Evolutionary conservation across 345 rosid species (phyloP).

Genomic region (Luvunga scandens): DNA sequence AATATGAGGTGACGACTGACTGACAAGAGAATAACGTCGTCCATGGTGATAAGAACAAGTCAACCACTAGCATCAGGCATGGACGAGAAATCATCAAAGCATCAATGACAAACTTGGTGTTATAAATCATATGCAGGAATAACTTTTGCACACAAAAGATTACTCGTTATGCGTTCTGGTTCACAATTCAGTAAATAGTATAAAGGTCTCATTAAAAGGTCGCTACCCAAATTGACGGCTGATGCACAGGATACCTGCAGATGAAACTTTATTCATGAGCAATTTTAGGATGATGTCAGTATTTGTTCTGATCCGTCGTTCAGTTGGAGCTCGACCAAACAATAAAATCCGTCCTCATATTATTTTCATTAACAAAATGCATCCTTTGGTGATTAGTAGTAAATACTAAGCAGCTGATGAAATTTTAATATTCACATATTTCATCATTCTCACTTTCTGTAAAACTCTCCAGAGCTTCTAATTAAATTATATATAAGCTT

Average conservation of each 20-base stretch:
- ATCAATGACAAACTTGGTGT: background rate
- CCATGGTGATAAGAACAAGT: background rate
- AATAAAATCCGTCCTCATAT: background rate
- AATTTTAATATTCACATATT: background rate
- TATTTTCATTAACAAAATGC: background rate
- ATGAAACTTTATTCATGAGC: background rate
- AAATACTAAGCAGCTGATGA: background rate
- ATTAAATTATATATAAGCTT: background rate
- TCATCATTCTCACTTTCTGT: background rate
- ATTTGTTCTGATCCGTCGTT: background rate
- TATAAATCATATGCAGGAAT: background rate
- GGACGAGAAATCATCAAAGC: background rate
- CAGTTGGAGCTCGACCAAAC: background rate
- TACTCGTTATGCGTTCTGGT: background rate
- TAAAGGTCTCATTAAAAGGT: no score
- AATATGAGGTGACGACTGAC: background rate
- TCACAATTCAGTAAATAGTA: background rate
- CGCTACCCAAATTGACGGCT: no score
- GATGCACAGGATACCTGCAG: background rate
- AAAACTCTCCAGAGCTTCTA: conserved; percentile 2
- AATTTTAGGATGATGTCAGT: background rate
- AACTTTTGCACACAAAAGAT: background rate
- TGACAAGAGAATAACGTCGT: background rate
- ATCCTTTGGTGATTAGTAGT: no score
- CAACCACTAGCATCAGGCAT: background rate